A percentile compares a stretch with the other conserved stretches of the same genome.
These are phyloP conservation scores for Daldinia concentrica DNA, from an alignment of 495 filamentous ascomycete genomes.

Conservation along the genomic window DNA sequence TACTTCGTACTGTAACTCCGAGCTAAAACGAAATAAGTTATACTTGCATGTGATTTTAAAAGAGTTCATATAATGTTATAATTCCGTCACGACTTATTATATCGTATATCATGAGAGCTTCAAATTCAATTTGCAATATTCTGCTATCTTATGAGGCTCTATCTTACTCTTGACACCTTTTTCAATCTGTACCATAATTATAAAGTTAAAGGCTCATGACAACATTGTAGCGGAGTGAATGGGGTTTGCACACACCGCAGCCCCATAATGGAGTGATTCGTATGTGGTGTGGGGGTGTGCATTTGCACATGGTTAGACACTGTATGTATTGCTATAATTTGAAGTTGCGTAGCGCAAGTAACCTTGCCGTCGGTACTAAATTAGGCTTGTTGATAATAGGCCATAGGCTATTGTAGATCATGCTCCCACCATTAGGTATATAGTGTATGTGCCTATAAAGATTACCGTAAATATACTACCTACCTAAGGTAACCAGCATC, in stretches of 20 bases:
- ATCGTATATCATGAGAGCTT: not conserved
- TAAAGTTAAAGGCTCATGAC: conserved; percentile 9
- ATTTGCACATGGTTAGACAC: not conserved
- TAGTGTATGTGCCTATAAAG: no score
- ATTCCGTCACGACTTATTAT: not conserved
- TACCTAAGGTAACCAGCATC: no score
- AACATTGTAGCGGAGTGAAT: conserved; percentile 38
- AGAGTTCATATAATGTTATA: conserved; percentile 8
- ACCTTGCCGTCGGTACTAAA: not conserved
- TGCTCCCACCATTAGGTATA: not conserved
- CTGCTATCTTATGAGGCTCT: not conserved
- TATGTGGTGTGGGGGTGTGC: conserved; percentile 10
- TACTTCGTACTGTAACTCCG: conserved; percentile 13
- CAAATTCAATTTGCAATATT: not conserved
- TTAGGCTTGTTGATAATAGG: not conserved
- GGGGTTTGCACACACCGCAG: conserved; percentile 20
- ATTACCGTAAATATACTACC: not conserved
- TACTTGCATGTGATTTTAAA: conserved; percentile 35
- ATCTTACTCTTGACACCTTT: not conserved
- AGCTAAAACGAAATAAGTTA: conserved; percentile 25
- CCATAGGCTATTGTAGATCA: not conserved
- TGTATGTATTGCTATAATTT: conserved; percentile 7
- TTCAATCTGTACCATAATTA: not conserved
- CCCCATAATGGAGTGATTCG: conserved; percentile 8
- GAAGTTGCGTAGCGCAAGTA: not conserved